Base-by-base conservation (phyloP, 768 basidiomycete species). In the Neoboletus magnificus region DNA sequence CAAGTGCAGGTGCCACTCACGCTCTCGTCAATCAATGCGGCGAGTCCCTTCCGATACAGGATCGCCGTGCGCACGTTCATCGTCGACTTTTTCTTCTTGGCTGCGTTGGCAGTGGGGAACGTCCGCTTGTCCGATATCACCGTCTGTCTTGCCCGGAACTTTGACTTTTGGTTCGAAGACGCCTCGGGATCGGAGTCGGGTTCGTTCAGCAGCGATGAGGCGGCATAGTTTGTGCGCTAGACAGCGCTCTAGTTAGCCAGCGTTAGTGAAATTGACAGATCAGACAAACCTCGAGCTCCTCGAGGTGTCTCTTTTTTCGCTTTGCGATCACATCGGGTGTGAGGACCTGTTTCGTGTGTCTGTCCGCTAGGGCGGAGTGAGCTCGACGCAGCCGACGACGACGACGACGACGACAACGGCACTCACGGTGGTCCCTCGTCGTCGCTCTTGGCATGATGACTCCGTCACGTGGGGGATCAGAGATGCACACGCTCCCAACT, bases 51-150 rank as follows among this genome's bases (percentile, higher is more conserved):
- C 61, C 87, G 84, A 71, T 93, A 94, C 43, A 94, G 71, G 35
- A 93, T 75, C 20, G 91, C 89, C 29, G 84, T 83, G 56, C 92
- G 80, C 54, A 93, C 83, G 61, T 82, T 87, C 83, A 88, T 89
- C 4, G 82, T 86, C 13, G 89, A 86, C 68, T 91, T 92, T 75
- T 87, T 91, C 77, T 83, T 86, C 49, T 78, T 79, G 29, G 52
- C 46, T 16, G 59, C 44, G 35, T 51, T 59, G 36, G 54, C 53
- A 4, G 59, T 45, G 43, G 62, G 58, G 60, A 84, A 76, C 50
- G 77, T 75, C 57, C 83, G 81, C 74, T 87, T 87, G 77, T 90
- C 88, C 46, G 89, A 91, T 52, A 90, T 85, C 30, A 69, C 68
- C n/a, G 81, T 83, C 65, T 89, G 85, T 36, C 89, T 78, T 42